Evolutionary conservation across 108 stramenopile genomes (phyloP).

Genomic region (Phaeodactylum tricornutum): DNA sequence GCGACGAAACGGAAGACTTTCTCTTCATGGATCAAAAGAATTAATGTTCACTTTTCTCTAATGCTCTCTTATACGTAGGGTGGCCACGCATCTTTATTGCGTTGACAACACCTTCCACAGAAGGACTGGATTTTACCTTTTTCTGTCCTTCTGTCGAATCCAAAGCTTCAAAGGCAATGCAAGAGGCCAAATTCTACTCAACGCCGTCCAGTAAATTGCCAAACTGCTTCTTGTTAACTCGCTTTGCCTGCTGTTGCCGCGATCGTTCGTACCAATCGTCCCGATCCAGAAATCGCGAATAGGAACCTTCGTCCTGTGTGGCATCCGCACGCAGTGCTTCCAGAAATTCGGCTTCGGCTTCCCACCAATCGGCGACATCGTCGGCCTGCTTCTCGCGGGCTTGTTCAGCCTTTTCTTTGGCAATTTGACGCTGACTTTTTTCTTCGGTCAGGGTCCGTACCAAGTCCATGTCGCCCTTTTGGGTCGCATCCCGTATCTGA

Average conservation of each 20-base stretch:
- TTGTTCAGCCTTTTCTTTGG: conserved; percentile 42
- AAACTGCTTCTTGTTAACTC: conserved; percentile 47
- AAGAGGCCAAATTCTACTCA: too few species aligned
- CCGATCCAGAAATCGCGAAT: conserved; percentile 70
- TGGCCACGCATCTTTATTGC: too few species aligned
- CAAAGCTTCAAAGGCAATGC: too few species aligned
- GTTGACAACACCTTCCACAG: too few species aligned
- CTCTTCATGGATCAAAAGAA: too few species aligned
- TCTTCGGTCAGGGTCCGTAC: conserved; percentile 35
- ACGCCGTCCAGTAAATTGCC: conserved; percentile 62
- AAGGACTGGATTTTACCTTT: too few species aligned
- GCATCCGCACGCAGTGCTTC: conserved; percentile 63
- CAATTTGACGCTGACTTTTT: conserved; percentile 56
- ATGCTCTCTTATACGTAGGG: too few species aligned
- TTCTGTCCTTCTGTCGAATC: too few species aligned
- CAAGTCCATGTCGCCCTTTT: conserved; percentile 36
- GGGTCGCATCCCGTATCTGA: conserved; percentile 61
- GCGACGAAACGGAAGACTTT: too few species aligned
- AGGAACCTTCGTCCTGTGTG: conserved; percentile 76
- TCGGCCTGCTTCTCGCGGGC: conserved; percentile 50
- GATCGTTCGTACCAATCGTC: conserved; percentile 89
- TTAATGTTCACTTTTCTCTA: too few species aligned
- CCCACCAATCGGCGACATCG: conserved; percentile 33
- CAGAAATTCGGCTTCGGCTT: conserved; percentile 67
- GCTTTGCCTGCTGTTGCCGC: conserved; percentile 39